phyloP scores from a whole-genome alignment of 495 filamentous ascomycete genomes.

The Penicillium argentinense region DNA sequence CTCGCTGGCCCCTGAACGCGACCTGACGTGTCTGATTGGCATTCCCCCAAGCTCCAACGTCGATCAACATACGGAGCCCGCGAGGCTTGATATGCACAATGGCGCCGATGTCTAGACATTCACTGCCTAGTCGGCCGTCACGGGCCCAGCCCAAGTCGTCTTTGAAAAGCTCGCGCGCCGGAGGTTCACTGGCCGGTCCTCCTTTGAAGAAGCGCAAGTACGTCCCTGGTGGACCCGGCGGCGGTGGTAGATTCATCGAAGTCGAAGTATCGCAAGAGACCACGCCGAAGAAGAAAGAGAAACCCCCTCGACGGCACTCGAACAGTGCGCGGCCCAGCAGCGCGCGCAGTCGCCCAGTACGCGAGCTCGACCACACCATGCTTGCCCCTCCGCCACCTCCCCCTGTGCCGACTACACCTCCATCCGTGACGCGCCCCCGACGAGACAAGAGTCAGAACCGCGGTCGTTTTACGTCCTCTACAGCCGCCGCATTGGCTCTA shows the following conservation, averaged over 20 bases:
- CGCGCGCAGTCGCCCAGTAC: conserved; percentile 29
- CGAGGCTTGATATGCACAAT: conserved; percentile 16
- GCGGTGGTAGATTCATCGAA: conserved; percentile 74
- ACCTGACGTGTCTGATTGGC: conserved; percentile 23
- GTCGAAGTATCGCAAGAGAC: conserved; percentile 48
- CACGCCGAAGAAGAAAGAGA: conserved; percentile 16
- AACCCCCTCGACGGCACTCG: conserved; percentile 23
- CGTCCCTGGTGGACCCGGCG: conserved; percentile 77
- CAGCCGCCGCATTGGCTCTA: conserved; percentile 78
- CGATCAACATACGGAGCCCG: conserved; percentile 15
- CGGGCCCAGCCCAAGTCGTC: conserved; percentile 34
- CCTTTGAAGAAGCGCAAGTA: conserved; percentile 60
- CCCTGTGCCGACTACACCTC: conserved; percentile 41
- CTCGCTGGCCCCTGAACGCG: conserved; percentile 14
- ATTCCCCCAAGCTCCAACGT: conserved; percentile 13
- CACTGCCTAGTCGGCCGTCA: conserved; percentile 33
- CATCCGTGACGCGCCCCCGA: conserved; percentile 48
- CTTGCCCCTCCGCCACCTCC: conserved; percentile 38
- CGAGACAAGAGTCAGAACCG: conserved; percentile 51
- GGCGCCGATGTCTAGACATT: conserved; percentile 24
- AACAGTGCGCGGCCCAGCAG: not conserved
- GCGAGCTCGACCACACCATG: conserved; percentile 25
- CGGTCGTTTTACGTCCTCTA: conserved; percentile 71
- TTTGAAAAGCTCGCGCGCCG: conserved; percentile 34
- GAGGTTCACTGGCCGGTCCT: conserved; percentile 43